These are phyloP conservation scores for Abrus pulchellus DNA, from an alignment of 306 rosid genomes.

Conservation along the genomic window DNA sequence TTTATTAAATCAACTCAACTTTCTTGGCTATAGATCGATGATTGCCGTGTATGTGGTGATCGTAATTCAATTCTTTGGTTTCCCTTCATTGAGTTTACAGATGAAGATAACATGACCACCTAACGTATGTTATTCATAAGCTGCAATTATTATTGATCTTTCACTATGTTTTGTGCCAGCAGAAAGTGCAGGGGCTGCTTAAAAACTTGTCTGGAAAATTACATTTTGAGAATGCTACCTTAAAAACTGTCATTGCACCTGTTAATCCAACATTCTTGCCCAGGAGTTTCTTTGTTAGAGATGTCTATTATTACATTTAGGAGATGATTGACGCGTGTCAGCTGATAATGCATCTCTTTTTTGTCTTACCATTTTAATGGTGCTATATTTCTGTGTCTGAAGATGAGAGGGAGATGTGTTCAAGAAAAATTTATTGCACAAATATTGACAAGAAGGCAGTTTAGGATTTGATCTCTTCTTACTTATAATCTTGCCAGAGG, in stretches of 20 bases:
- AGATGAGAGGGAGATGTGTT: constrained; percentile 99
- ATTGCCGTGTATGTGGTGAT: constrained; percentile 99
- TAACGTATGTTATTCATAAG: background rate
- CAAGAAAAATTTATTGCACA: constrained; percentile 96
- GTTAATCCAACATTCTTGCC: constrained; percentile 96
- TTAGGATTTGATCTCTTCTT: constrained; percentile 34
- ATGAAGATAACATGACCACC: constrained; percentile 71
- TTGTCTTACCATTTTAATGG: constrained; percentile 43
- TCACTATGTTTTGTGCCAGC: constrained; percentile 50
- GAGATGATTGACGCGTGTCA: constrained; percentile 24
- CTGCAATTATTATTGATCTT: constrained; percentile 20
- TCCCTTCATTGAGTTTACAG: constrained; percentile 96
- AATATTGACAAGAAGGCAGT: constrained; percentile 96
- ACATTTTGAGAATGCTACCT: constrained; percentile 94
- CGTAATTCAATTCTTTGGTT: constrained; percentile 96
- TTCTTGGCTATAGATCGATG: constrained; percentile 77
- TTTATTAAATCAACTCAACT: constrained; percentile 38
- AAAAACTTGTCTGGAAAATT: constrained; percentile 89
- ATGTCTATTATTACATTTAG: constrained; percentile 26
- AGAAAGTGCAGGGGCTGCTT: constrained; percentile 96
- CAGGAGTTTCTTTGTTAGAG: constrained; percentile 60
- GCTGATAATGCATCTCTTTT: constrained; percentile 38
- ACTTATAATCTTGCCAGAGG: constrained; percentile 37
- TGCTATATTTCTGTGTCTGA: constrained; percentile 68
- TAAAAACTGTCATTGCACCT: constrained; percentile 99